Percentiles rank a stretch among this genome's conserved stretches.
phyloP scores from a whole-genome alignment of 2,329 filamentous ascomycete genomes.

The Colletotrichum theobromicola region DNA sequence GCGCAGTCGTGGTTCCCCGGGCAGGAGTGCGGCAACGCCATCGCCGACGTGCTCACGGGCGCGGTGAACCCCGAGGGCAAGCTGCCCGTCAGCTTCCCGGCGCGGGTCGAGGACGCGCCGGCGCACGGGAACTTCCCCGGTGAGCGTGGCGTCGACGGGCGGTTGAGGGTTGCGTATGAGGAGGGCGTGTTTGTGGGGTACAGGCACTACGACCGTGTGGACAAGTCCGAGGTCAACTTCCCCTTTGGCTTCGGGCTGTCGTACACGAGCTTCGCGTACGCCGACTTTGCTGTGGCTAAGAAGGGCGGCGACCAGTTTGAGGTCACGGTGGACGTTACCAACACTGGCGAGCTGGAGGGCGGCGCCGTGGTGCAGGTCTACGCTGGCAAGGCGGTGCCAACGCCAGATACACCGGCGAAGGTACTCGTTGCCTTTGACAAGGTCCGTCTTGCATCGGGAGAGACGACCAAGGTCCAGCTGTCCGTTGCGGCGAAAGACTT shows the following conservation, averaged over 20 bases:
- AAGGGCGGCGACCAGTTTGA: constrained; percentile 43
- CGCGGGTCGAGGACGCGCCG: constrained; percentile 64
- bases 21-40: constrained; percentile 71
- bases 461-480: constrained; percentile 22
- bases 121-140: constrained; percentile 66
- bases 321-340: constrained; percentile 59
- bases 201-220: constrained; percentile 68
- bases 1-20: constrained; percentile 73
- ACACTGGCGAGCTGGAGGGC: constrained; percentile 59
- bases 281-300: constrained; percentile 46
- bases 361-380: constrained; percentile 64
- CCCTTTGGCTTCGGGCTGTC: constrained; percentile 71
- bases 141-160: constrained; percentile 46
- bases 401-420: constrained; percentile 27
- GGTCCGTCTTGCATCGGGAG: constrained; percentile 25
- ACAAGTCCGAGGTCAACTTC: constrained; percentile 63
- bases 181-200: constrained; percentile 75
- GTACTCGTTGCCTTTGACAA: constrained; percentile 35
- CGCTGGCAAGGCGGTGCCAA: constrained; percentile 25
- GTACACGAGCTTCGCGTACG: constrained; percentile 64
- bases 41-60: constrained; percentile 71
- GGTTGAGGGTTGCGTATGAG: constrained; percentile 67
- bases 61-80: constrained; percentile 69
- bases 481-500: constrained; percentile 26
- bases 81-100: constrained; percentile 68